Percentiles rank a stretch among this genome's conserved stretches.
phyloP scores from a whole-genome alignment of 768 basidiomycete species.

The Phallus indusiatus region DNA sequence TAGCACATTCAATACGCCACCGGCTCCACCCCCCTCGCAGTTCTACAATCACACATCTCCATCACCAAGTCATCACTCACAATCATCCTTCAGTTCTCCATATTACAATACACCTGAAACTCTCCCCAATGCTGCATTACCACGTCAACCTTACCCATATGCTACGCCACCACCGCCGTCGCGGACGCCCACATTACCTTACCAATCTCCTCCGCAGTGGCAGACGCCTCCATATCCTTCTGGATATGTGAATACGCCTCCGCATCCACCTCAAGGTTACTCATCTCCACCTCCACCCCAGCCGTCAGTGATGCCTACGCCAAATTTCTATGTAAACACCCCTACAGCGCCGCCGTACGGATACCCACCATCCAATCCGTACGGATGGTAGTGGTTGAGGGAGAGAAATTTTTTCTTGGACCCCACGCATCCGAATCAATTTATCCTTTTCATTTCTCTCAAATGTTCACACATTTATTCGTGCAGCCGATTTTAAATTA shows the following conservation, averaged over 20 bases:
- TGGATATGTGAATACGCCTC: conserved; percentile 23
- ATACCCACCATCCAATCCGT: not conserved
- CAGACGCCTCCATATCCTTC: not conserved
- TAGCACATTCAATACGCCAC: not conserved
- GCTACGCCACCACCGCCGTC: conserved; percentile 7
- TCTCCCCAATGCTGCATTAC: not conserved
- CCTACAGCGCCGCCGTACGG: not conserved
- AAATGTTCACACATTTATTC: too few species aligned
- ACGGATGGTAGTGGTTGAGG: not conserved
- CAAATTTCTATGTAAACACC: not conserved
- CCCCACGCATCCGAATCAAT: not conserved
- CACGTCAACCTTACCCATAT: not conserved
- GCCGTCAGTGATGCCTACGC: not conserved
- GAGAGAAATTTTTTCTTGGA: not conserved
- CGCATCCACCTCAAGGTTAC: conserved; percentile 21
- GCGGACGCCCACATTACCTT: conserved; percentile 9
- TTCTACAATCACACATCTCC: conserved; percentile 26
- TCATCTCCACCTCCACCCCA: conserved; percentile 26
- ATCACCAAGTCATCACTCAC: conserved; percentile 24
- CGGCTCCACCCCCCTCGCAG: conserved; percentile 7
- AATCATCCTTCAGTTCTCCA: conserved; percentile 10
- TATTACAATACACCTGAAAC: conserved; percentile 13
- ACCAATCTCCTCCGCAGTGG: conserved; percentile 6
- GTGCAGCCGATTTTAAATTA: too few species aligned
- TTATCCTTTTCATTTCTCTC: too few species aligned